Conservation (phyloP, 2,329 filamentous ascomycete genomes). For the Phaeophleospora eucalypticola region DNA sequence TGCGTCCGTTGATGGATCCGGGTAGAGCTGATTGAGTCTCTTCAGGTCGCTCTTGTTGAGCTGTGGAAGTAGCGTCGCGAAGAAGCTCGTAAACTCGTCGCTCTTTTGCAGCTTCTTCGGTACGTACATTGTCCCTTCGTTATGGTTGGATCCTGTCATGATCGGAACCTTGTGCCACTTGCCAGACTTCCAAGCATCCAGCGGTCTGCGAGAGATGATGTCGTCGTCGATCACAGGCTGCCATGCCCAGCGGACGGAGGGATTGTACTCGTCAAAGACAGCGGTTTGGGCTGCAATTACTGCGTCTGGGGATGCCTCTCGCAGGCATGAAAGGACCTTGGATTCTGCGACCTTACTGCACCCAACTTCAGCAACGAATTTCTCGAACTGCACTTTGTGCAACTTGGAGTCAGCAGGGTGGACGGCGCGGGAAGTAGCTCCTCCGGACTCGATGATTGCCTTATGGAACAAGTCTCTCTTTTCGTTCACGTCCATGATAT, state of each 20-base stretch:
- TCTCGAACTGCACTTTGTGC: conserved; percentile 44
- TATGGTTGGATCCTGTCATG: conserved; percentile 66
- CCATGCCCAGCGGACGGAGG: conserved; percentile 55
- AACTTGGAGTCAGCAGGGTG: conserved; percentile 38
- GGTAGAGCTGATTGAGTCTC: conserved; percentile 58
- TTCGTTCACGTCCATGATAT: conserved; percentile 52
- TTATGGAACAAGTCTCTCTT: conserved; percentile 41
- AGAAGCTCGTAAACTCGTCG: conserved; percentile 57
- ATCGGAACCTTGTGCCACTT: conserved; percentile 57
- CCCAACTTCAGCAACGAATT: conserved; percentile 37
- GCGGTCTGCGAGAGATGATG: conserved; percentile 55
- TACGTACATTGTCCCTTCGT: conserved; percentile 65
- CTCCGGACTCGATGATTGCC: conserved; percentile 46
- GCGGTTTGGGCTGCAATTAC: conserved; percentile 40
- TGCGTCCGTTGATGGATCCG: conserved; percentile 48
- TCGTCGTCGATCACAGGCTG: conserved; percentile 65
- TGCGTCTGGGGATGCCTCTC: conserved; percentile 34
- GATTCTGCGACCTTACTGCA: conserved; percentile 29
- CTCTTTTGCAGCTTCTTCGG: conserved; percentile 46
- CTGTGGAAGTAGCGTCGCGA: conserved; percentile 57
- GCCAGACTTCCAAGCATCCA: conserved; percentile 55
- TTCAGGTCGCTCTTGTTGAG: conserved; percentile 51
- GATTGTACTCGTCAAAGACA: conserved; percentile 46
- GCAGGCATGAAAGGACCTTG: conserved; percentile 41
- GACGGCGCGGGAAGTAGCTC: conserved; percentile 45